phyloP scores from a whole-genome alignment of 2,329 filamentous ascomycete genomes.

The Colletotrichum liaoningense region DNA sequence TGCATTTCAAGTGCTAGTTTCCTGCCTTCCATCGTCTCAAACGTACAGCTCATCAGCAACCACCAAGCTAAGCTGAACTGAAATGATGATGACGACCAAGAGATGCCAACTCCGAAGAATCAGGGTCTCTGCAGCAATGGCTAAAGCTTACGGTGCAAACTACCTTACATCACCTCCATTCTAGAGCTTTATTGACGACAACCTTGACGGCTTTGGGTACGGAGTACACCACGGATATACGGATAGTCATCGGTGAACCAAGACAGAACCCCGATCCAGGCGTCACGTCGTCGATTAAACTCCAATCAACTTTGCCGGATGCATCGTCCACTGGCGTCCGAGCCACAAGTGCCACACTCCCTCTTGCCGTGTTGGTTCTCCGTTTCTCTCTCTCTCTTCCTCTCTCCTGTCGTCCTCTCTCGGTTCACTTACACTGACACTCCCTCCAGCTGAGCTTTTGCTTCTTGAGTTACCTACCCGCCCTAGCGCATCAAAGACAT shows the following conservation, averaged over 20 bases:
- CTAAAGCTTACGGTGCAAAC: background rate
- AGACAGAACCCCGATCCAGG: background rate
- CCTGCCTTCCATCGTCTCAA: background rate
- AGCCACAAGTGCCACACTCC: conserved; percentile 12
- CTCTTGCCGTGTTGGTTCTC: background rate
- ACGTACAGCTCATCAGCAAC: background rate
- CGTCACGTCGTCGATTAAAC: conserved; percentile 1
- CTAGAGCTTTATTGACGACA: background rate
- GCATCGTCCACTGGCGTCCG: conserved; percentile 14
- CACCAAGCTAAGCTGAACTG: background rate
- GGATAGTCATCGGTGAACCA: background rate
- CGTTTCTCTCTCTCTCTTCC: background rate
- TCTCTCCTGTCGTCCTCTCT: background rate
- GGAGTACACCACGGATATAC: too few species aligned
- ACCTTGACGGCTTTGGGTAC: background rate
- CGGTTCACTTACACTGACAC: background rate
- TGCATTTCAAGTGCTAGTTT: background rate
- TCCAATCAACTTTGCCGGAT: conserved; percentile 21
- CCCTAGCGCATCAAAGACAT: conserved; percentile 23
- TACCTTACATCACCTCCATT: background rate
- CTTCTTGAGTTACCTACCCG: background rate
- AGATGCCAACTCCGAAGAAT: background rate
- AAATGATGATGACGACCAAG: background rate
- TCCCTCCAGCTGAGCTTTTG: background rate
- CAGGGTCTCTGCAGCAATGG: background rate